A percentile compares a stretch with the other conserved stretches of the same genome.
These are phyloP conservation scores for Rhodotorula sp. DNA, from an alignment of 1,284 basidiomycete genomes.

Conservation along the genomic window DNA sequence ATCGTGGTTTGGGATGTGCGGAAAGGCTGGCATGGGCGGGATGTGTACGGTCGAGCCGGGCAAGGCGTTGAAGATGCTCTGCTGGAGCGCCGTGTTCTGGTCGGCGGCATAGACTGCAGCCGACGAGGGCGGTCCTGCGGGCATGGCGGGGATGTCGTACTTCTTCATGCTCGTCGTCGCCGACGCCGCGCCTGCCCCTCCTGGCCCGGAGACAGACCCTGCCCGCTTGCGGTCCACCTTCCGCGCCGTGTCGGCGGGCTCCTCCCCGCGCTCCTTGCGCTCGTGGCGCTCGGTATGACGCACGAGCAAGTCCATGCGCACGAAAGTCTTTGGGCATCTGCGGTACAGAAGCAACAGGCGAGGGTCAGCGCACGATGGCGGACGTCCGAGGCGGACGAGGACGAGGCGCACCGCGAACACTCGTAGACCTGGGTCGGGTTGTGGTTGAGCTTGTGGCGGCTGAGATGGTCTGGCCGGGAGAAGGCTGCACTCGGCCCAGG, in stretches of 20 bases:
- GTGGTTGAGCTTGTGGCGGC: constrained; percentile 41
- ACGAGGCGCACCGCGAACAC: constrained; percentile 25
- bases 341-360: neutral
- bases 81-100: constrained; percentile 23
- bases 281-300: constrained; percentile 40
- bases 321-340: constrained; percentile 41
- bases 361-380: neutral
- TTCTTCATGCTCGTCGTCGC: constrained; percentile 4
- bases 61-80: constrained; percentile 9
- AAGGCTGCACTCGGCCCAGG: constrained; percentile 30
- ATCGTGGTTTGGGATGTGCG: constrained; percentile 14
- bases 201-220: neutral
- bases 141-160: constrained; percentile 17
- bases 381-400: neutral
- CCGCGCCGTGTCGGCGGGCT: constrained; percentile 1
- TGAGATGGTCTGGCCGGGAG: constrained; percentile 39
- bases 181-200: neutral
- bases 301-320: constrained; percentile 38
- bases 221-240: constrained; percentile 17
- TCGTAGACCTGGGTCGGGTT: constrained; percentile 32
- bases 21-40: constrained; percentile 11
- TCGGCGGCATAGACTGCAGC: constrained; percentile 12
- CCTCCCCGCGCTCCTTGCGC: constrained; percentile 29
- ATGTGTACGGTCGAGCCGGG: constrained; percentile 5
- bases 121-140: constrained; percentile 3